Base-by-base conservation (phyloP, 345 rosid genomes). In the Trapa bicornis region DNA sequence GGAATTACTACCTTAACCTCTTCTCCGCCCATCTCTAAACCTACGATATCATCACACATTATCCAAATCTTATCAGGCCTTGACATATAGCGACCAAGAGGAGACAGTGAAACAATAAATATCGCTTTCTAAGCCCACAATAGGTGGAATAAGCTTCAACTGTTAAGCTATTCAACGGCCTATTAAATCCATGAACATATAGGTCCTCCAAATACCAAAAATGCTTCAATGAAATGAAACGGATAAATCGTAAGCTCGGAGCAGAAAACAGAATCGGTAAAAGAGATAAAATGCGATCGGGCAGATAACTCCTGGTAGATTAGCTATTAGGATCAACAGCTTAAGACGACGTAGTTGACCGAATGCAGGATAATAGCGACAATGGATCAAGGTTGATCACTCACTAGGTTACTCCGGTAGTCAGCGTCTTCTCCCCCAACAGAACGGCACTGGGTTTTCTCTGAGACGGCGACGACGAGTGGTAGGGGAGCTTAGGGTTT, bases 1-100 rank as follows among this genome's bases (percentile, higher is more conserved):
- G 96, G 98, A 56, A 89, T 67, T 36, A 85, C 79, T 43, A 65
- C 77, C 80, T 74, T 82, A 70, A 62, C 81, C 47, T 72, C 63
- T 32, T 58, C 63, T 33, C 63, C 82, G 3, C 47, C 68, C 72
- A 68, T 68, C 58, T 65, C 69, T 56, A 33, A 22, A 14, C 58
- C 45, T 35, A 15, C 16, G 3, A 69, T 63, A 68, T 35, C 64
- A 58, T 13, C 33, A 15, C 60, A 33, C 60, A 22, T 5, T 7
- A n/a, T n/a, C 10, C 60, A n/a, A 7, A 33, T 5, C 6, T 22
- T 6, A 54, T 54, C 60, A 54, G 60, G 8, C 58, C 5, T 5
- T 41, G 6, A 8, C 4, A 8, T 41, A 41, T 2, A 41, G 7
- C 43, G 43, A 3, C 7, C 43, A 41, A 41, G 43, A 41, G 43